Evolutionary conservation across 2,329 filamentous ascomycete genomes (phyloP).

Genomic region (Ceratocystiopsis minuta): DNA sequence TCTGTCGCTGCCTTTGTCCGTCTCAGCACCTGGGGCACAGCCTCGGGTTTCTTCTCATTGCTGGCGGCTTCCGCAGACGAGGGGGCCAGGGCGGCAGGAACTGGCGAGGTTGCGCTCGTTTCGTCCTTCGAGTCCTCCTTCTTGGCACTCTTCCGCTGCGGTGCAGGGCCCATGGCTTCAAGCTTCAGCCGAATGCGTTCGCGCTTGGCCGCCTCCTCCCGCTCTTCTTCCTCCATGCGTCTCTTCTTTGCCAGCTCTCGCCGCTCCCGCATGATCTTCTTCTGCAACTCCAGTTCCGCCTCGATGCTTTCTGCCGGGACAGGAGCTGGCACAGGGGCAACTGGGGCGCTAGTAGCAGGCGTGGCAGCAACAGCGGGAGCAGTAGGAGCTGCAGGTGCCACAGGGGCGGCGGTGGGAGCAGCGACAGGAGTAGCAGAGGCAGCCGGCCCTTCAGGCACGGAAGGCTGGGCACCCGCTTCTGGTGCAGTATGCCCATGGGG

Average conservation of each 20-base stretch:
- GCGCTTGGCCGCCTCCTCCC: constrained; percentile 52
- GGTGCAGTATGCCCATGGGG: not conserved
- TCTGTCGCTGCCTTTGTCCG: too few species aligned
- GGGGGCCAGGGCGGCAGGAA: too few species aligned
- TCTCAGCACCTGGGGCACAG: too few species aligned
- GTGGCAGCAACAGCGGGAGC: not conserved
- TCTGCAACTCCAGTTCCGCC: constrained; percentile 44
- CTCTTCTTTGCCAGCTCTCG: constrained; percentile 52
- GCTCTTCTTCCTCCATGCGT: constrained; percentile 47
- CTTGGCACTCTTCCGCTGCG: constrained; percentile 39
- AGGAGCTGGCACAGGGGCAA: constrained; percentile 3
- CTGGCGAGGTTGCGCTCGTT: not conserved
- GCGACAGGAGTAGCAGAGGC: too few species aligned
- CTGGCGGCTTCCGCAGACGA: too few species aligned
- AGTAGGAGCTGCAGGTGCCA: too few species aligned
- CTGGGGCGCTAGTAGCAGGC: not conserved
- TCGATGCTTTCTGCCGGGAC: constrained; percentile 19
- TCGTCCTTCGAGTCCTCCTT: constrained; percentile 30
- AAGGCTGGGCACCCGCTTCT: not conserved
- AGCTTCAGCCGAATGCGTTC: constrained; percentile 57
- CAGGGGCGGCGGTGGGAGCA: too few species aligned
- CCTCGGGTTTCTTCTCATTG: too few species aligned
- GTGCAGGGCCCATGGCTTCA: constrained; percentile 47
- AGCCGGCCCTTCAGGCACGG: too few species aligned
- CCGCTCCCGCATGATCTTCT: constrained; percentile 55